Base-by-base conservation (phyloP, 768 basidiomycete species). In the Leucocoprinus birnbaumii region DNA sequence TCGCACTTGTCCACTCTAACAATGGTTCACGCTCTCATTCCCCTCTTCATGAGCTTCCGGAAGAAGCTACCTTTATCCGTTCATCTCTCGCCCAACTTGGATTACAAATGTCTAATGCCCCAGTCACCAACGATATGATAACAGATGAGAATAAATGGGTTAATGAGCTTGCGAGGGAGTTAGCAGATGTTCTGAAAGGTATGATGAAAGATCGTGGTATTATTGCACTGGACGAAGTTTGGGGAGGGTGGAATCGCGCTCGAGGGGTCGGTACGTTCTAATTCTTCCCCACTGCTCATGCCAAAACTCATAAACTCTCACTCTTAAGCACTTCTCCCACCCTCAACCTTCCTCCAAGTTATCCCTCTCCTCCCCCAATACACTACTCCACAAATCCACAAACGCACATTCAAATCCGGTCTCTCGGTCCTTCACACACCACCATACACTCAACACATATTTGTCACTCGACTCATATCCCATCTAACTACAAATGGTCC, bases 31-130 rank as follows among this genome's bases (percentile, higher is more conserved):
- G 56, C 49, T 66, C 55, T 49, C 57, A 40, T 59, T 64, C 70
- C 24, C 67, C 73, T 24, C 18, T 44, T 14, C 67, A 73, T 0
- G 73, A 82, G 1, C 85, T 91, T 59, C 86, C 88, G 1, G 89
- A 94, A 65, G 89, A 89, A 61, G 89, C 87, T 11, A 91, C 84
- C 2, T 91, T 96, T 64, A 91, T 97, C 63, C 85, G 90, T 14
- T 86, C 86, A 0, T 94, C 94, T 0, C 80, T 98, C 41, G 84
- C 88, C n/a, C 90, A 94, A 66, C 80, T 98, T 0, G 96, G 96
- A 1, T 71, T 98, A 43, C 83, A 89, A 53, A 80, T 91, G 75
- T 55, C 80, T 0, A 85, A 89, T 61, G 78, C 87, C 3, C 92
- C 95, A 3, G 83, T 98, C 14, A 96, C 95, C 3, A 75, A 83